Percentiles rank a stretch among this genome's conserved stretches.
Evolutionary conservation across 2,329 filamentous ascomycete genomes (phyloP).

Genomic region (Aspergillus oerlinghausenensis): DNA sequence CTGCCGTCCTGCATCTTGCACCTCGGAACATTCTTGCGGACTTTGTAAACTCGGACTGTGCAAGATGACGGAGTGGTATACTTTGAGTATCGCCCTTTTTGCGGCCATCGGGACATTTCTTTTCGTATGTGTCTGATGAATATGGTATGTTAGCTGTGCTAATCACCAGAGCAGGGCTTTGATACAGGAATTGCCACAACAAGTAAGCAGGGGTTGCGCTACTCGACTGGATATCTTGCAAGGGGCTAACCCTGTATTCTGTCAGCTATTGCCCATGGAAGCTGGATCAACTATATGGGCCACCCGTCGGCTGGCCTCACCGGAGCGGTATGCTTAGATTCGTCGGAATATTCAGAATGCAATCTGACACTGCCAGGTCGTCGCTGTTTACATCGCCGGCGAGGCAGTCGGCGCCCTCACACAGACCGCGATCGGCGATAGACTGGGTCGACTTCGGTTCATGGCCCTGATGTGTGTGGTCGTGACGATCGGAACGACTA

Average conservation of each 20-base stretch:
- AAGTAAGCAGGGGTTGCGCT: constrained; percentile 32
- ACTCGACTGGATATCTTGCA: constrained; percentile 1
- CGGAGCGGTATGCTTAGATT: constrained; percentile 42
- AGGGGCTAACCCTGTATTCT: background rate
- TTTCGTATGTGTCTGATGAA: constrained; percentile 41
- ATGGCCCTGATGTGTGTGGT: constrained; percentile 52
- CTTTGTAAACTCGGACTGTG: background rate
- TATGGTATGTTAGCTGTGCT: background rate
- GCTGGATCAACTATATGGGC: constrained; percentile 57
- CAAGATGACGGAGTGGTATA: constrained; percentile 43
- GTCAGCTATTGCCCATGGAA: constrained; percentile 54
- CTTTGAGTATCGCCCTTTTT: constrained; percentile 51
- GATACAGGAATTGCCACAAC: constrained; percentile 59
- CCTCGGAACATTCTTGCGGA: background rate
- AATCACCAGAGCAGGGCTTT: constrained; percentile 44
- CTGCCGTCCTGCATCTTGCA: background rate
- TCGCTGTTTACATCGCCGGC: constrained; percentile 57
- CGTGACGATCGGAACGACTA: constrained; percentile 51
- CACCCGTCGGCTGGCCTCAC: constrained; percentile 52
- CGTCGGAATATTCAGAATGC: background rate
- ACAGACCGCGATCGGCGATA: constrained; percentile 53
- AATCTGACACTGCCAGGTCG: constrained; percentile 36
- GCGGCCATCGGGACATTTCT: constrained; percentile 57
- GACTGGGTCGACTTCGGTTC: constrained; percentile 50
- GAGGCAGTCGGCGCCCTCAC: constrained; percentile 52